Base-by-base conservation (phyloP, 2,329 filamentous ascomycete genomes). In the Penicillium olsonii region DNA sequence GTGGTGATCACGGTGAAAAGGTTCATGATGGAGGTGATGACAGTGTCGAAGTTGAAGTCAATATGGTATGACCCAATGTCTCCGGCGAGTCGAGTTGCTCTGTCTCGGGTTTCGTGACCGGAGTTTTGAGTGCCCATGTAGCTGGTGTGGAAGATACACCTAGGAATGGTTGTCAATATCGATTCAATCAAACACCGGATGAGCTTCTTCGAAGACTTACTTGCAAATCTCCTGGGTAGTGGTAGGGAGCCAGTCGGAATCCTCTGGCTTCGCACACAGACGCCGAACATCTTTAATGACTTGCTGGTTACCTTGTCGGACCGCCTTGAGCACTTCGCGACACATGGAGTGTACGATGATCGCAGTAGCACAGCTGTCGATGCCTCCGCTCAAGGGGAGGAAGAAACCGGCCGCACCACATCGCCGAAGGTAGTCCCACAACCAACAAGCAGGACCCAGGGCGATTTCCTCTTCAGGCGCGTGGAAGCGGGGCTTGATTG, bases 81-180 rank as follows among this genome's bases (percentile, higher is more conserved):
- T 11, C 64, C 60, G 1, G 75, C 66, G 2, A 92, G 76, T 0
- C 80, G 75, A 61, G 81, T 80, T 1, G 89, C 86, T 22, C 89
- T 77, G 39, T 78, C 75, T 9, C 88, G 75, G 0, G 88, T 91
- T 55, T 90, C 86, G 35, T 74, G 71, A 42, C 81, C 84, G 35
- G 85, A 86, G 54, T 87, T 82, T 57, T 78, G 73, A 62, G 84
- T 91, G 10, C 87, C 88, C 83, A 90, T 87, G 68, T 84, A 89
- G 39, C 78, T 76, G 2, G 85, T 89, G 56, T 81, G 78, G 58
- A 87, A 84, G 33, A 87, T 75, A 19, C 17, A 37, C 5, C 45
- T 48, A n/a, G 0, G n/a, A n/a, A 31, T 31, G 9, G 7, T 24
- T 10, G 39, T 48, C 19, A 48, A 24, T 18, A 12, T 0, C 11